Percentiles rank a stretch among this genome's conserved stretches.
Conservation (phyloP, 495 filamentous ascomycete species). For the Xylaria curta region DNA sequence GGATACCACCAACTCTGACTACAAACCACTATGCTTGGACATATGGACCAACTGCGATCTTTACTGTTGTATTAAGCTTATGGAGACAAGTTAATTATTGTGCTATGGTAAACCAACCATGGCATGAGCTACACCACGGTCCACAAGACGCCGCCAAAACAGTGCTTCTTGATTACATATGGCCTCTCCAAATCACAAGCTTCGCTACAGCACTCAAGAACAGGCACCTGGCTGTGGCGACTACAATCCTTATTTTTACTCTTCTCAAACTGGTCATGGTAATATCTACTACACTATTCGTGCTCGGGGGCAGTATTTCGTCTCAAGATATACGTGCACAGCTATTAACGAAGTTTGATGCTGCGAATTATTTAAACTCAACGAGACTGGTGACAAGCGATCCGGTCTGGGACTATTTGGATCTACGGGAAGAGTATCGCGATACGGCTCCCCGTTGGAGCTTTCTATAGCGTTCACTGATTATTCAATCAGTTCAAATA, state of each 20-base stretch:
- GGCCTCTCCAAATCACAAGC: conserved; percentile 4
- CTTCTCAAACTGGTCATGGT: conserved; percentile 8
- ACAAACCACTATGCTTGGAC: conserved; percentile 38
- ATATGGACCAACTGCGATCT: conserved; percentile 39
- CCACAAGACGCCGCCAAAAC: conserved; percentile 10
- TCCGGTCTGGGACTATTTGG: conserved; percentile 1
- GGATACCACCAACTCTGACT: not conserved
- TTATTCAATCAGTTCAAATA: not conserved
- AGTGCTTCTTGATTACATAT: conserved; percentile 22
- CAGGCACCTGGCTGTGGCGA: conserved; percentile 7
- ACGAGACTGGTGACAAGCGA: not conserved
- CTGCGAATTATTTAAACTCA: not conserved
- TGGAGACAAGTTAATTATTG: conserved; percentile 37
- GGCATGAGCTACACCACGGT: conserved; percentile 29
- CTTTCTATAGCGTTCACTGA: not conserved
- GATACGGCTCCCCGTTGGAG: not conserved
- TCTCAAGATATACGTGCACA: not conserved
- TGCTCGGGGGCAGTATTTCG: not conserved
- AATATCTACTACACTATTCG: conserved; percentile 8
- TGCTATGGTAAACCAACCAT: conserved; percentile 35
- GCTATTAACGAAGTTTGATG: not conserved
- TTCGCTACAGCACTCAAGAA: not conserved
- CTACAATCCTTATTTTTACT: not conserved
- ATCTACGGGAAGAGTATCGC: not conserved
- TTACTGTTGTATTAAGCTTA: conserved; percentile 32